phyloP scores from a whole-genome alignment of 805 yeast species.

The Lipomyces spencermartinsiae region DNA sequence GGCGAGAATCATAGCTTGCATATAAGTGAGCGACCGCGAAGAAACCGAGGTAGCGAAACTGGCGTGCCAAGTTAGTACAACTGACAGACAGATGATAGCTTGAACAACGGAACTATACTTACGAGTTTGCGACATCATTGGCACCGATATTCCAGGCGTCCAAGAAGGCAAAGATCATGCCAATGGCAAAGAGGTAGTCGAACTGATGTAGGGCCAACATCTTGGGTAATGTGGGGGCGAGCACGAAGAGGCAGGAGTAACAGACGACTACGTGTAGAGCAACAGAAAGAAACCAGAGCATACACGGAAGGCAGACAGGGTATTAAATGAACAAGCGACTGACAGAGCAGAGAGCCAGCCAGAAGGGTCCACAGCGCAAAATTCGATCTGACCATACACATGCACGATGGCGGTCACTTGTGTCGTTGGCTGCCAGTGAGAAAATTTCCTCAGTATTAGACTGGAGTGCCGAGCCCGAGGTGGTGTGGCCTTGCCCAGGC shows the following conservation, averaged over 20 bases:
- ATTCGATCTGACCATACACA: too few relatives aligned
- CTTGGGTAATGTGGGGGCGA: not conserved
- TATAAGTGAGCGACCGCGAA: conserved; percentile 68
- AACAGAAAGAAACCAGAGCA: too few relatives aligned
- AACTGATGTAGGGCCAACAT: conserved; percentile 55
- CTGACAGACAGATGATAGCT: not conserved
- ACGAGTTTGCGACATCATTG: conserved; percentile 79
- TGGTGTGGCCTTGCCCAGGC: too few relatives aligned
- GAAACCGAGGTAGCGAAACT: conserved; percentile 73
- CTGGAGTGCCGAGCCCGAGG: too few relatives aligned
- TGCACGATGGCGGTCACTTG: too few relatives aligned
- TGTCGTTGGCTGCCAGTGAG: too few relatives aligned
- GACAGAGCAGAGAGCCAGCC: too few relatives aligned
- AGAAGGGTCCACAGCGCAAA: too few relatives aligned
- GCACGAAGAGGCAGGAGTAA: not conserved
- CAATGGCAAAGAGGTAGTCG: conserved; percentile 69
- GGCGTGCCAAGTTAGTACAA: not conserved
- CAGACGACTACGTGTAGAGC: not conserved
- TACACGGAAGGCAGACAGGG: too few relatives aligned
- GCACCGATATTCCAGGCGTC: conserved; percentile 86
- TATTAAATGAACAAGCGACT: too few relatives aligned
- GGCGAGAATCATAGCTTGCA: conserved; percentile 79
- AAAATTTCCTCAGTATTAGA: too few relatives aligned
- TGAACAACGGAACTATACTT: not conserved
- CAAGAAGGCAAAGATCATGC: conserved; percentile 71